These are phyloP conservation scores for Penicillium diatomitis DNA, from an alignment of 495 filamentous ascomycete genomes.

Conservation along the genomic window DNA sequence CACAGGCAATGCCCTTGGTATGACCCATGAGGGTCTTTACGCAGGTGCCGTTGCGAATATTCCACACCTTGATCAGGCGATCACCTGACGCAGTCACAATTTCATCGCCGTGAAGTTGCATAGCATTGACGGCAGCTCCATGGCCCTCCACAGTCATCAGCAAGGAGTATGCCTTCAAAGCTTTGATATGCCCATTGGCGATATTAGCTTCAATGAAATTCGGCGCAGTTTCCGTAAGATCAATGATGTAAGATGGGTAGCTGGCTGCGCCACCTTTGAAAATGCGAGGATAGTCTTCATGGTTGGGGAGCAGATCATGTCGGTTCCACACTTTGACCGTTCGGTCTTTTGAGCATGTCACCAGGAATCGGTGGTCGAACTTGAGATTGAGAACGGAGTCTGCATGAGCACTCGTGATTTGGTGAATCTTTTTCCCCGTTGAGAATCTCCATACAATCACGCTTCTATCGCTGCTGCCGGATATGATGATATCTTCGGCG, in stretches of 20 bases:
- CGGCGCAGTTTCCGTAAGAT: conserved; percentile 40
- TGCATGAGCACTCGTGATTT: conserved; percentile 62
- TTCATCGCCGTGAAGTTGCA: conserved; percentile 77
- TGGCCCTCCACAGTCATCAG: conserved; percentile 76
- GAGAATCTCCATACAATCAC: conserved; percentile 93
- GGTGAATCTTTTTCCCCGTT: conserved; percentile 69
- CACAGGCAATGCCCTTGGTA: conserved; percentile 91
- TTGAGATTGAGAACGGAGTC: conserved; percentile 94
- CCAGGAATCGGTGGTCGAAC: conserved; percentile 82
- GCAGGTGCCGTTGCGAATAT: conserved; percentile 69
- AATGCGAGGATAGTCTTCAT: conserved; percentile 55
- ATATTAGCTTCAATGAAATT: conserved; percentile 33
- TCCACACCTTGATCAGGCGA: conserved; percentile 86
- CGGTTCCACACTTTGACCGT: conserved; percentile 94
- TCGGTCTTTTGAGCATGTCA: conserved; percentile 96
- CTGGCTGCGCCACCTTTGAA: conserved; percentile 27
- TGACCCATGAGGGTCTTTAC: conserved; percentile 74
- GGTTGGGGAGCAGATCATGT: conserved; percentile 52
- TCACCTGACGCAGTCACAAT: conserved; percentile 94
- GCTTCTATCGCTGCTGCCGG: conserved; percentile 82
- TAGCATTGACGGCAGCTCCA: conserved; percentile 87
- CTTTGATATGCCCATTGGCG: conserved; percentile 28
- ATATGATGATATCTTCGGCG: conserved; percentile 83
- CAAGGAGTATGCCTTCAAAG: conserved; percentile 54
- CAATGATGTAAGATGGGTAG: conserved; percentile 47